Conservation (phyloP, 495 filamentous ascomycete species). For the Physcia stellaris region DNA sequence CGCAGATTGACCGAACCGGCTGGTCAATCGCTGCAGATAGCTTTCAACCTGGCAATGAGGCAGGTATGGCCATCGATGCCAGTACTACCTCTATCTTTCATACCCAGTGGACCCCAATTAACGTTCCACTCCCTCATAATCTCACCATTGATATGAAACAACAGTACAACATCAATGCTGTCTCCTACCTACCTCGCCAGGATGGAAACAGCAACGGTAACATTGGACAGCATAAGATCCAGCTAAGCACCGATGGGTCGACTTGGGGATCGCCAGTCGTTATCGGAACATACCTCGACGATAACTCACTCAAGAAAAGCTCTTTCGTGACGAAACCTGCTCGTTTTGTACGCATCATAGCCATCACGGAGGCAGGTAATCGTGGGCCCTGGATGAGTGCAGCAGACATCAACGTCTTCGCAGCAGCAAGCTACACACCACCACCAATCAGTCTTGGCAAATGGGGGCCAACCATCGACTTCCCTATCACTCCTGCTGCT, state of each 20-base stretch:
- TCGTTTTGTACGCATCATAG: constrained; percentile 24
- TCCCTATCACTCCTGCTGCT: constrained; percentile 38
- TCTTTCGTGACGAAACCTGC: constrained; percentile 25
- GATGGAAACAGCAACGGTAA: constrained; percentile 4
- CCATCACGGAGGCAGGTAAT: constrained; percentile 23
- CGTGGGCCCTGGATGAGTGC: constrained; percentile 24
- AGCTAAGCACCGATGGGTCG: constrained; percentile 16
- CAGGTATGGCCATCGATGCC: constrained; percentile 17
- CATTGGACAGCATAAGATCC: constrained; percentile 4
- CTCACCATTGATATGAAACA: constrained; percentile 23
- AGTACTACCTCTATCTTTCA: constrained; percentile 19
- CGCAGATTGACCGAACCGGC: constrained; percentile 1
- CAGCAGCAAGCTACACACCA: constrained; percentile 5
- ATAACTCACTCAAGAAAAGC: constrained; percentile 24
- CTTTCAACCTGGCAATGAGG: constrained; percentile 14
- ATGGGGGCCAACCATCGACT: constrained; percentile 38
- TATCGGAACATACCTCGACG: constrained; percentile 30
- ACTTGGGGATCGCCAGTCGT: constrained; percentile 24
- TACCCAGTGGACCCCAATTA: constrained; percentile 14
- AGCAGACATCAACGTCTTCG: constrained; percentile 17
- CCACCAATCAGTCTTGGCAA: constrained; percentile 5
- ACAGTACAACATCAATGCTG: constrained; percentile 4
- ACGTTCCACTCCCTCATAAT: constrained; percentile 17
- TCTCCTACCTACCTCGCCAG: constrained; percentile 5
- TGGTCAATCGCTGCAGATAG: constrained; percentile 18